These are phyloP conservation scores for Parsonsia alboflavescens DNA, from an alignment of 257 asterid genomes.

Conservation along the genomic window DNA sequence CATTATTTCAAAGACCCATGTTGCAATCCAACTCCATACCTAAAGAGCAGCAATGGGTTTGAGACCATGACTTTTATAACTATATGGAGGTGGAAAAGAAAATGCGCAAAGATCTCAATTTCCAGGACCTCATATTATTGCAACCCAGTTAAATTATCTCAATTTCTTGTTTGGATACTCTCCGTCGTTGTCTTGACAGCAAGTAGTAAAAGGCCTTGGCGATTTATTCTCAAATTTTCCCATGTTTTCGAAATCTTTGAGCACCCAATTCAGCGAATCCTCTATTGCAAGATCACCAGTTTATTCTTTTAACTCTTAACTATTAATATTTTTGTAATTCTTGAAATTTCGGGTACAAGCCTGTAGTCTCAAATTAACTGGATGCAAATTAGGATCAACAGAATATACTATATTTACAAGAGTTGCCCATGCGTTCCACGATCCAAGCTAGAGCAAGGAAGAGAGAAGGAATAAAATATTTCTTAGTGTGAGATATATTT, in stretches of 20 bases:
- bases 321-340: too few relatives aligned
- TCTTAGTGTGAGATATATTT: too few relatives aligned
- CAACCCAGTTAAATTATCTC: constrained; percentile 62
- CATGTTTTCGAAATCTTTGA: constrained; percentile 84
- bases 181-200: constrained; percentile 67
- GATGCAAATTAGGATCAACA: too few relatives aligned
- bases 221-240: constrained; percentile 70
- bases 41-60: constrained; percentile 59
- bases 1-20: constrained; percentile 30
- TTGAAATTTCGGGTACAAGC: too few relatives aligned
- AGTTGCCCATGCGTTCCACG: too few relatives aligned
- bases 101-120: constrained; percentile 62
- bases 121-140: constrained; percentile 60
- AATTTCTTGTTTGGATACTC: constrained; percentile 52
- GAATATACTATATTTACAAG: too few relatives aligned
- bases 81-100: constrained; percentile 86
- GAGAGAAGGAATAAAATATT: too few relatives aligned
- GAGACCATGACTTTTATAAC: constrained; percentile 78
- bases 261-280: constrained; percentile 85
- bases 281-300: constrained; percentile 60
- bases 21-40: constrained; percentile 85
- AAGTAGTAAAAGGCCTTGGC: constrained; percentile 66
- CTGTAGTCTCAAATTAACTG: too few relatives aligned
- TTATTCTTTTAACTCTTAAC: too few relatives aligned
- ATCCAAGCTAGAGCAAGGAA: too few relatives aligned